Base-by-base conservation (phyloP, 192 early-diverging fungal genomes). In the Coemansia sp. region DNA sequence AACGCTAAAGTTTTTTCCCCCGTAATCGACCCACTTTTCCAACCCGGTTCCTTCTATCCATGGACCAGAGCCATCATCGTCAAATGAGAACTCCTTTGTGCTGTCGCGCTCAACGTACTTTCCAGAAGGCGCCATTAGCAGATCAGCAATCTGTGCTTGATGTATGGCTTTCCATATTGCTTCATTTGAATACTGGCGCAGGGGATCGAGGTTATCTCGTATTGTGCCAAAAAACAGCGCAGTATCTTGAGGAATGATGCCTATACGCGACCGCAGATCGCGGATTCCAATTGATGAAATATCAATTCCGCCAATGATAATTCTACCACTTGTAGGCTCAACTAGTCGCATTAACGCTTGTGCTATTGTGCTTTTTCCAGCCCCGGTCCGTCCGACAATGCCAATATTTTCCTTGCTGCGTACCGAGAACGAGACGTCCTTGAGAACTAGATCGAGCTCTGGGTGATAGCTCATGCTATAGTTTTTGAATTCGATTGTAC, bases 371-470 rank as follows among this genome's bases (percentile, higher is more conserved):
- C 70, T 75, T 60, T 91, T 92, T 5, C 90, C 90, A 9, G 91
- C 90, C 8, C 93, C 93, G 2, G 93, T 94, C 2, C 95, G 84
- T 19, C 95, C 95, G 19, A 96, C 93, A 8, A 96, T 86, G 20
- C 91, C 94, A 65, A 94, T 81, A 63, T 89, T 92, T 37, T 90
- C 89, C 5, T 84, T 86, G 0, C 76, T 72, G 20, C 76, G 82
- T 50, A 93, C 73, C 11, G 73, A 59, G 25, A 90, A 61, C 13
- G 75, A 79, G 39, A 95, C 62, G 43, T 87, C 44, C 11, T 61
- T 51, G 39, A 71, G 69, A 17, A 63, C 67, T 58, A 64, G 17
- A 14, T 64, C 48, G 1, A 43, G 17, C 10, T 38, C 62, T 0
- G 46, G 32, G 0, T 8, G 42, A 41, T 75, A 76, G n/a, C 69